Conservation (phyloP, 2,329 filamentous ascomycete genomes). For the Macrophomina phaseolina region DNA sequence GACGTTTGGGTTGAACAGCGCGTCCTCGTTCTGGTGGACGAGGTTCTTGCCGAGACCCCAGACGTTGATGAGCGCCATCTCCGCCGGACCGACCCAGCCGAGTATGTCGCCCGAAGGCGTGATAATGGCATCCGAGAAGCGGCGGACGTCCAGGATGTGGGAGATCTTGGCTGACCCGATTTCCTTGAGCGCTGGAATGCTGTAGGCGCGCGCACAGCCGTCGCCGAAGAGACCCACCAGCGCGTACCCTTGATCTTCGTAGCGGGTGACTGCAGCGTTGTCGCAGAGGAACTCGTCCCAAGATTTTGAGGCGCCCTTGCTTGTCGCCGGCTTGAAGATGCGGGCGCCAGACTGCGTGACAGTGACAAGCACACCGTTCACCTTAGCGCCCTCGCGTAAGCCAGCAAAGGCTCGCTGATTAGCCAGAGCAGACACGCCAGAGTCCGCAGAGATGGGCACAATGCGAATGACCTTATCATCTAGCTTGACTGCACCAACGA, state of each 20-base stretch:
- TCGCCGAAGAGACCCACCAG: slow-evolving; percentile 87
- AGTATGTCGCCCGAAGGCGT: slow-evolving; percentile 81
- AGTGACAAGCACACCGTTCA: slow-evolving; percentile 81
- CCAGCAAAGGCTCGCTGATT: slow-evolving; percentile 77
- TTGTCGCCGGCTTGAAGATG: slow-evolving; percentile 82
- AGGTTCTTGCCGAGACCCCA: slow-evolving; percentile 72
- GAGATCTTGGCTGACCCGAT: slow-evolving; percentile 70
- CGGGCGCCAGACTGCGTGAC: slow-evolving; percentile 77
- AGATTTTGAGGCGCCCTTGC: slow-evolving; percentile 89
- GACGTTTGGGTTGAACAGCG: slow-evolving; percentile 77
- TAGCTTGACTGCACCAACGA: slow-evolving; percentile 70
- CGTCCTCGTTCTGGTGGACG: slow-evolving; percentile 60
- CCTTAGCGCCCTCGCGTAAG: slow-evolving; percentile 73
- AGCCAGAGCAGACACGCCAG: slow-evolving; percentile 76
- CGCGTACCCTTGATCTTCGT: slow-evolving; percentile 76
- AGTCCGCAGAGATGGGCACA: slow-evolving; percentile 78
- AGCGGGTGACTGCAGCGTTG: slow-evolving; percentile 75
- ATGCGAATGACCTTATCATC: slow-evolving; percentile 76
- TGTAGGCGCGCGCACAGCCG: slow-evolving; percentile 77
- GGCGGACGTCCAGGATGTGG: slow-evolving; percentile 73
- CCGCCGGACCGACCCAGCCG: slow-evolving; percentile 86
- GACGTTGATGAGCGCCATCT: slow-evolving; percentile 80
- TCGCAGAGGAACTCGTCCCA: slow-evolving; percentile 87
- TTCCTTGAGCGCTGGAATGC: slow-evolving; percentile 87
- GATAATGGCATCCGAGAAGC: slow-evolving; percentile 73